Conservation (phyloP, 2,329 filamentous ascomycete genomes). For the Colletotrichum costaricense region DNA sequence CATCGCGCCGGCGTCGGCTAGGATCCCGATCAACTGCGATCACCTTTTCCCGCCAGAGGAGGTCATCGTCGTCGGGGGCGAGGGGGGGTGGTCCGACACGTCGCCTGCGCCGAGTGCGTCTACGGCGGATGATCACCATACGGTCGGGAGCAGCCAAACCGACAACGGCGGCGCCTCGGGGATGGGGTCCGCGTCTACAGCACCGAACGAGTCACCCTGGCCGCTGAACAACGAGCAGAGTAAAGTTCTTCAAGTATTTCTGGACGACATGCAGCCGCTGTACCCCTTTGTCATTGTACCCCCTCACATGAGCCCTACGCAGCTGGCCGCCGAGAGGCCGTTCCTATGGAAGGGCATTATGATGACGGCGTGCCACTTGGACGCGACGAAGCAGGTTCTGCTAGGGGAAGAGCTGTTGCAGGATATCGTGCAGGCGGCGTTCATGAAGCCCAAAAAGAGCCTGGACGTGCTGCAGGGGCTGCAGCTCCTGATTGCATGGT, state of each 20-base stretch:
- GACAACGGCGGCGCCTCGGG: conserved; percentile 16
- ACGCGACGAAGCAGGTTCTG: conserved; percentile 55
- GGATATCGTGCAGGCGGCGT: conserved; percentile 53
- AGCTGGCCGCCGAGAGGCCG: conserved; percentile 52
- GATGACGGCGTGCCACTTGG: conserved; percentile 54
- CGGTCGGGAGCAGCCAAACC: conserved; percentile 18
- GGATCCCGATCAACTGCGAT: conserved; percentile 41
- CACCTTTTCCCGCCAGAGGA: conserved; percentile 49
- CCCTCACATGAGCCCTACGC: conserved; percentile 45
- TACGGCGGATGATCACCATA: conserved; percentile 37
- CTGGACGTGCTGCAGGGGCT: conserved; percentile 61
- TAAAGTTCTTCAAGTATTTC: conserved; percentile 50
- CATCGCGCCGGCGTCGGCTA: conserved; percentile 18
- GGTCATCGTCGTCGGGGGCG: not conserved
- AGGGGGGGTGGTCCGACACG: not conserved
- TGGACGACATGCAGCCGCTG: conserved; percentile 46
- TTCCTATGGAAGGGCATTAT: conserved; percentile 63
- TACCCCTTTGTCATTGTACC: conserved; percentile 60
- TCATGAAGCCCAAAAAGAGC: conserved; percentile 54
- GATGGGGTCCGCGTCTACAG: not conserved
- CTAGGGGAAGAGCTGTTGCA: conserved; percentile 57
- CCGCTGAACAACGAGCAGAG: conserved; percentile 55
- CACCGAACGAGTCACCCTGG: conserved; percentile 48
- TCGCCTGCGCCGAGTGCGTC: conserved; percentile 37
- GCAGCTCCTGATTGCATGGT: conserved; percentile 59